Base-by-base conservation (phyloP, 768 basidiomycete species). In the Dendrothele bispora region DNA sequence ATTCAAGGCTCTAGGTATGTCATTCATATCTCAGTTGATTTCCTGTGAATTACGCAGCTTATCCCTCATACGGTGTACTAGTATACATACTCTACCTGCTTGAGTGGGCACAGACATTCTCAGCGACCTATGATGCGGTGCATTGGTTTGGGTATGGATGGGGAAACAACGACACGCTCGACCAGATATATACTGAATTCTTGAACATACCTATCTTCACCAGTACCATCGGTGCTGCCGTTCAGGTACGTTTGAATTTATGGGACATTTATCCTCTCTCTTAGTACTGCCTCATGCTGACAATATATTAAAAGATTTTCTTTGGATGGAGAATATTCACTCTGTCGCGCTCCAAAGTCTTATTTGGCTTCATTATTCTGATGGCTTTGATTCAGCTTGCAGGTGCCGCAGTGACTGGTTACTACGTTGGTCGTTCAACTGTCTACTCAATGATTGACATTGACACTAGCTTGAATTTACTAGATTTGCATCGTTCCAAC, bases 91-190 rank as follows among this genome's bases (percentile, higher is more conserved):
- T 58, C 3, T 58, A 58, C 39, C 28, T 53, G 4, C 22, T 55
- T 6, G 57, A 58, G 39, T 58, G 54, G 57, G 50, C 40, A 14
- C 57, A 58, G 39, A 58, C 57, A 2, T 46, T 49, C 35, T 51
- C 52, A 10, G 54, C 54, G 6, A 58, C 57, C 1, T 55, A 58
- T 24, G 57, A 58, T 27, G 52, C 35, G 4, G 53, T 58, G 29
- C 54, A 58, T 11, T 58, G 57, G 57, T 58, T 55, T 28, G 55
- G 55, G 10, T 54, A 50, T 46, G 57, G 54, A 11, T 58, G 52
- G 51, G 57, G 57, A 8, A 37, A 34, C 21, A 40, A 42, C 7
- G 39, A 40, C 6, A 40, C 43, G 1, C 40, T 58, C 12, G 50
- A 51, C 43, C 32, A 36, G 14, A 11, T 51, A 1, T 53, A 43